Conservation (phyloP, 106 monocot genomes). For the Dactylorhiza incarnata region DNA sequence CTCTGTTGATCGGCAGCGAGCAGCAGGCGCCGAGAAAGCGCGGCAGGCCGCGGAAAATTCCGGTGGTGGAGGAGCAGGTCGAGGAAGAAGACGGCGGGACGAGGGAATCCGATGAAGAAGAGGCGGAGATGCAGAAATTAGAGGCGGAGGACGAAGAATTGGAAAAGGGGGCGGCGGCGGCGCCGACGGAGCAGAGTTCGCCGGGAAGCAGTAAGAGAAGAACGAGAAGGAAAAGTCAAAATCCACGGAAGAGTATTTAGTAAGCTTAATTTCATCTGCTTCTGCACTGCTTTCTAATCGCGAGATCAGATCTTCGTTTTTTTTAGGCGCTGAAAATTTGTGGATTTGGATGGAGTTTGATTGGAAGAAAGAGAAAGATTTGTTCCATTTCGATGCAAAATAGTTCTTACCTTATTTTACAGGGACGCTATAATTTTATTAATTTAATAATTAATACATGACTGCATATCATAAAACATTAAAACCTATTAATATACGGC, state of each 20-base stretch:
- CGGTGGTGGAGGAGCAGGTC: neutral
- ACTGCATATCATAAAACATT: too few species aligned
- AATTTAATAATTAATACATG: too few species aligned
- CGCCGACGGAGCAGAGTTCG: neutral
- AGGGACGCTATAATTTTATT: too few species aligned
- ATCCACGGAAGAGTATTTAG: neutral
- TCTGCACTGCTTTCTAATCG: neutral
- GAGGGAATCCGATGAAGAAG: slow-evolving; percentile 1
- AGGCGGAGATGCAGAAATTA: neutral
- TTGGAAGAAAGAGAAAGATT: too few species aligned
- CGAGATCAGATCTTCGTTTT: neutral
- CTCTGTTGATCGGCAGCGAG: neutral
- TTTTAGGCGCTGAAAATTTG: neutral
- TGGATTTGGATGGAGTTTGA: too few species aligned
- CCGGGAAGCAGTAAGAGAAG: neutral
- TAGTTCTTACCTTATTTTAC: too few species aligned
- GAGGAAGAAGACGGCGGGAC: neutral
- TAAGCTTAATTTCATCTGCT: neutral
- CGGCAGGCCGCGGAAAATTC: neutral
- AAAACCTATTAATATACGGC: too few species aligned
- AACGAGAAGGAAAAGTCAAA: neutral
- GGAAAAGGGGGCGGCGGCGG: neutral
- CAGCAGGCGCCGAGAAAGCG: slow-evolving; percentile 5
- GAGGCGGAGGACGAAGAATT: neutral
- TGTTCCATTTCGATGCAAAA: too few species aligned